phyloP scores from a whole-genome alignment of 176 grass and related monocot species.

The Tillandsia fasciculata region DNA sequence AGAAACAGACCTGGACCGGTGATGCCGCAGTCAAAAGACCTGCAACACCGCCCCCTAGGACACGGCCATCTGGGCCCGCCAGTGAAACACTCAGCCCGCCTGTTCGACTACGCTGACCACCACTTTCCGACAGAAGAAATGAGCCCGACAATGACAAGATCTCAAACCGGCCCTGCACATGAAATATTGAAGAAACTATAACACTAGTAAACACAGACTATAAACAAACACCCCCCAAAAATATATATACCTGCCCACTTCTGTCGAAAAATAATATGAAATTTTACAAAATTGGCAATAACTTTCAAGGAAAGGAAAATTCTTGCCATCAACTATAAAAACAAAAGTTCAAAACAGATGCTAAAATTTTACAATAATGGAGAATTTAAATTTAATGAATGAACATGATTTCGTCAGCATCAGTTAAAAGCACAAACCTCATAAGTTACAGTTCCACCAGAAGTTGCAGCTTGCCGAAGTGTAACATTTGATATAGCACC shows the following conservation, averaged over 20 bases:
- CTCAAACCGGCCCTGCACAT: constrained; percentile 72
- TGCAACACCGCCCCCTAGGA: constrained; percentile 83
- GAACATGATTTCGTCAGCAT: neutral
- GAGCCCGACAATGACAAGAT: constrained; percentile 90
- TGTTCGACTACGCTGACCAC: constrained; percentile 70
- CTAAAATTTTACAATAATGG: no score
- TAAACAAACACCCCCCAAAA: neutral
- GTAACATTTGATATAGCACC: constrained; percentile 96
- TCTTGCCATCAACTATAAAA: neutral
- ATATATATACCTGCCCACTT: neutral
- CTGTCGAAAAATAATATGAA: neutral
- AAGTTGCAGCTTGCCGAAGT: constrained; percentile 84
- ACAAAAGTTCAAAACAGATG: no score
- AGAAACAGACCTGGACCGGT: constrained; percentile 62
- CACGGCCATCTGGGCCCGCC: constrained; percentile 80
- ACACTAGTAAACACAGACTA: neutral
- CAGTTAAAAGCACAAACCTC: constrained; percentile 51
- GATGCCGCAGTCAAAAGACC: constrained; percentile 89
- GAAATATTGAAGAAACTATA: neutral
- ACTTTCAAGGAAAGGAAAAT: constrained; percentile 3
- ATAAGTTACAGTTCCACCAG: constrained; percentile 97
- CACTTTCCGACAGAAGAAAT: constrained; percentile 56
- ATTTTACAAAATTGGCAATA: neutral
- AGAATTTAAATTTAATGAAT: neutral
- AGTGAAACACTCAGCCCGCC: constrained; percentile 88